Evolutionary conservation across 1,284 basidiomycete genomes (phyloP), one percentile per base, ranked within the genome.

Genomic region (Phylloporus sp.): DNA sequence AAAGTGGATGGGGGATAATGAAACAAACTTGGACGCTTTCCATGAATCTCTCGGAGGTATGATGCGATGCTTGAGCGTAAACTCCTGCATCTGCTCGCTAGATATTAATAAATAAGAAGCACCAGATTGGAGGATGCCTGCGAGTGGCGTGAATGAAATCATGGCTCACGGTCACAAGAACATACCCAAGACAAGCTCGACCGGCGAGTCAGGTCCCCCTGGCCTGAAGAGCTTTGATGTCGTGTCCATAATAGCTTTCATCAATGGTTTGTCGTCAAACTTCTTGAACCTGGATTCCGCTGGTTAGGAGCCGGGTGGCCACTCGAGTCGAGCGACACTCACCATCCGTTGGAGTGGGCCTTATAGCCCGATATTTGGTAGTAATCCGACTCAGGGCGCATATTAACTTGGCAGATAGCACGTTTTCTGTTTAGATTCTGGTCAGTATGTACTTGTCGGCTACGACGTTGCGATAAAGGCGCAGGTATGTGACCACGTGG

Each of bases 281-380:
- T 15, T 63, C 10, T 72, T 71, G 64, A 81, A 81, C 80, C 77
- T 78, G 58, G 4, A 43, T n/a, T n/a, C 3, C 2, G 15, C 23
- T 52, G 17, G 19, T 47, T 23, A 47, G 37, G 19, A 27, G n/a
- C 17, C 32, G 10, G 60, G 17, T 47, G 25, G 62, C 45, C 49
- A 62, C 60, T 20, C 52, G 49, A 4, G 23, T 41, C 17, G 1
- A n/a, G 11, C 7, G 27, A 19, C 10, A 62, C 74, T 65, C 17
- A 63, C 77, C 80, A 81, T 29, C 49, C 65, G 20, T 80, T 69
- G 3, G 80, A 81, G 32, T 80, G 77, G 58, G 77, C 77, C 57
- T 49, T 70, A 41, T 63, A 72, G 53, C 77, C 77, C 1, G 75
- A 63, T 66, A 78, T 69, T 60, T 78, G 77, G 66, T 78, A 78